Base-by-base conservation (phyloP, 805 yeast genomes). In the Barnettozyma siamensis region DNA sequence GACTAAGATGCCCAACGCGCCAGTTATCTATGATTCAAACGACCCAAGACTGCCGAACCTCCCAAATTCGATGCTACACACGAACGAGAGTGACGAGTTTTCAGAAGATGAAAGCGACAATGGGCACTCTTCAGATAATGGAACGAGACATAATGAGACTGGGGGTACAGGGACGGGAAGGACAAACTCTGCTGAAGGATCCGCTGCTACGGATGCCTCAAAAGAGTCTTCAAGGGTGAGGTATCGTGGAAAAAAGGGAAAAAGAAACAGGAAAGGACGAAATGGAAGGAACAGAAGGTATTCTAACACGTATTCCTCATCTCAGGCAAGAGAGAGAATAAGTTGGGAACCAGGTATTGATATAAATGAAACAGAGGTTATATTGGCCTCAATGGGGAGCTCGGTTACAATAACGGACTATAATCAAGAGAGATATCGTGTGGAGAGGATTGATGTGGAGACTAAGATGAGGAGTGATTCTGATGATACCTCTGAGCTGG, bases 341-440 rank as follows among this genome's bases (percentile, higher is more conserved):
- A 76, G 72, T 19, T 73, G 77, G 74, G 83, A 77, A 49, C 83
- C 83, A 0, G 83, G 83, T 16, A 66, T 76, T 21, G 73, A 77
- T 50, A 63, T 74, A 27, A 55, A 66, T 8, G 71, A 72, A 1
- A 76, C 80, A 1, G 68, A 63, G 18, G 79, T 78, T 5, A 65
- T 72, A 8, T 54, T 76, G n/a, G 66, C 67, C 12, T 64, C 77
- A 1, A 65, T 72, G 3, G 81, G 81, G 0, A 75, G 82, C 0
- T 65, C 71, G 1, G 65, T 76, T 7, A 74, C 80, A 0, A 59
- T 77, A 5, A 69, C 77, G 0, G 83, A 77, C 50, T 77, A 76
- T 54, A 64, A 68, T 20, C 57, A 64, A 38, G 53, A 51, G 1
- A 47, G 77, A 19, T 73, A 71, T 48, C 51, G 75, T 36, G 70